Percentiles rank a stretch among this genome's conserved stretches.
Evolutionary conservation across 2,329 filamentous ascomycete genomes (phyloP).

Genomic region (Monilinia polystroma): DNA sequence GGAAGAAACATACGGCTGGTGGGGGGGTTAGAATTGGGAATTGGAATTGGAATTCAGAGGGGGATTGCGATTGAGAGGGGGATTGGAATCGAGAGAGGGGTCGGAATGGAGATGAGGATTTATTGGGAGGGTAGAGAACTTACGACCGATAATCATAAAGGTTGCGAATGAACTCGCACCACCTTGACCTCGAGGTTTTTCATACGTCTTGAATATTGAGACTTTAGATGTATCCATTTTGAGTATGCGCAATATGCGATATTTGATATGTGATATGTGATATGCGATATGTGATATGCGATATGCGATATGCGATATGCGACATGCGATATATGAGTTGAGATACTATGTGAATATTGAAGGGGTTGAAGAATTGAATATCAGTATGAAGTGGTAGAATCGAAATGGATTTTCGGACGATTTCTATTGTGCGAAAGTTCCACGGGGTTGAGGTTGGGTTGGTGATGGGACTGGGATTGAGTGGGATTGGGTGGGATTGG

Average conservation of each 20-base stretch:
- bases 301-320: not conserved
- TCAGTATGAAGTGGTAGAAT: not conserved
- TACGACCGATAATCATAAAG: conserved; percentile 94
- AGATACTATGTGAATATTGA: too few species aligned
- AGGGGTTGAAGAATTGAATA: not conserved
- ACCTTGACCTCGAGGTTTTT: conserved; percentile 38
- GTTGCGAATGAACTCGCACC: conserved; percentile 79
- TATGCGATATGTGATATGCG: not conserved
- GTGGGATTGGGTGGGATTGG: too few species aligned
- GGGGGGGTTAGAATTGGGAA: conserved; percentile 9
- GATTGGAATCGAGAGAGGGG: too few species aligned
- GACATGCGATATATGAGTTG: not conserved
- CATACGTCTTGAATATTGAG: conserved; percentile 40
- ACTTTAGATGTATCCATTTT: conserved; percentile 38
- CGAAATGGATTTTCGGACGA: not conserved
- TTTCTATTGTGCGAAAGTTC: conserved; percentile 10
- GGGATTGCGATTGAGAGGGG: too few species aligned
- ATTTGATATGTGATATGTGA: not conserved
- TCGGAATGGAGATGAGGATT: not conserved
- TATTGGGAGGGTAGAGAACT: conserved; percentile 40
- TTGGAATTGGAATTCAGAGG: not conserved
- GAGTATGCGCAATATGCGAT: not conserved
- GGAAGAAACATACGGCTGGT: conserved; percentile 89
- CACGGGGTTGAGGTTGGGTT: not conserved
- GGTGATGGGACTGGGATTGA: too few species aligned